Percentiles rank a stretch among this genome's conserved stretches.
phyloP scores from a whole-genome alignment of 331 rosid species.

The Dryas integrifolia region DNA sequence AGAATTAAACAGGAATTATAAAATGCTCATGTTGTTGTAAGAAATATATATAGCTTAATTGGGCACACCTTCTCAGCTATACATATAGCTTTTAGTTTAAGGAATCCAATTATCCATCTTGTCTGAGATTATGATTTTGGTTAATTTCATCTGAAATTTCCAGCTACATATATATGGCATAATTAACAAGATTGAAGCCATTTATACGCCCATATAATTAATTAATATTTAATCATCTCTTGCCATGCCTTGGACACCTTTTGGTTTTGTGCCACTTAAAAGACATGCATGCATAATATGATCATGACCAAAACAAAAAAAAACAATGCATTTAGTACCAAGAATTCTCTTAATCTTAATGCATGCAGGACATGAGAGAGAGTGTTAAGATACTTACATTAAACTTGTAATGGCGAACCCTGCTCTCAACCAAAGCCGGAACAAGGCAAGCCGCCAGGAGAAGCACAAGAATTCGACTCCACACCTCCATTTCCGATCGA shows the following conservation, averaged over 20 bases:
- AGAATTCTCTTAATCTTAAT: too few relatives aligned
- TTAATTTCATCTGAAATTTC: neutral
- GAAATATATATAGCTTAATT: neutral
- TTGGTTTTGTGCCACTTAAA: too few relatives aligned
- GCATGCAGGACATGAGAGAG: too few relatives aligned
- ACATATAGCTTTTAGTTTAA: neutral
- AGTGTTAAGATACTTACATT: conserved; percentile 48
- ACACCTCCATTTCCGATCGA: conserved; percentile 34
- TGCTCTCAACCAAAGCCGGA: conserved; percentile 75
- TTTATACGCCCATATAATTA: too few relatives aligned
- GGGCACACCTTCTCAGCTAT: neutral
- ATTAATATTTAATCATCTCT: neutral
- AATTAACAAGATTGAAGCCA: too few relatives aligned
- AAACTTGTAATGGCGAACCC: conserved; percentile 69
- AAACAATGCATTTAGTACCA: neutral
- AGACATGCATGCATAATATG: too few relatives aligned
- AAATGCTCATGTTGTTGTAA: neutral
- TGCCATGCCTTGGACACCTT: neutral
- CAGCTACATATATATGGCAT: neutral
- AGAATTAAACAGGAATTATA: too few relatives aligned
- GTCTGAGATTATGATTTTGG: neutral
- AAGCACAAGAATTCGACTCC: conserved; percentile 41
- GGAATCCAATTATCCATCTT: neutral
- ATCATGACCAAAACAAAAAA: neutral
- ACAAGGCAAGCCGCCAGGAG: conserved; percentile 49